Evolutionary conservation across 1,139 yeast species (phyloP).

Genomic region (Candida pseudocylindracea): DNA sequence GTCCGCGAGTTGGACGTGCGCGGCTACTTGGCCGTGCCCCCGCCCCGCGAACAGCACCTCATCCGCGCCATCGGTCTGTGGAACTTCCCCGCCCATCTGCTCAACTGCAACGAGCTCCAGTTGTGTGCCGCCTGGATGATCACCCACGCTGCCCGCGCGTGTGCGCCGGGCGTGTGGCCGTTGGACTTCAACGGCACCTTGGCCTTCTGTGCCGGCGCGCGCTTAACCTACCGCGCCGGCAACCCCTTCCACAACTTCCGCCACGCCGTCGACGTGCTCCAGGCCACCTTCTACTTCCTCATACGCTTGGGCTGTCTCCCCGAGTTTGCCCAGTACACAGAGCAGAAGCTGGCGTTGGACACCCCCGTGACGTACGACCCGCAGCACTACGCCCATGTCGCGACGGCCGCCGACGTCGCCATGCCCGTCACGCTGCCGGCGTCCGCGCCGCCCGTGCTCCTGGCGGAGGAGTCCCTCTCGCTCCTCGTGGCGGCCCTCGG

Average conservation of each 20-base stretch:
- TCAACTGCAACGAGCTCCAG: no score
- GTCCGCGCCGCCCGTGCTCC: background rate
- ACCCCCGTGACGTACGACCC: conserved; percentile 6
- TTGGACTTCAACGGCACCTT: no score
- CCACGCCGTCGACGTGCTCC: conserved; percentile 90
- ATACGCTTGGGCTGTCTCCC: conserved; percentile 25
- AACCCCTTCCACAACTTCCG: conserved; percentile 89
- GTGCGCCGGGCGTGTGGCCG: no score
- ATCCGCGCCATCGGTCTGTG: no score
- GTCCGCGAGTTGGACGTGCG: no score
- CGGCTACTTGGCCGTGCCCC: no score
- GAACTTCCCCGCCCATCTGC: no score
- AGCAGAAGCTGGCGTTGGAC: conserved; percentile 1
- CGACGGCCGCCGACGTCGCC: background rate
- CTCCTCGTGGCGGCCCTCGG: conserved; percentile 72
- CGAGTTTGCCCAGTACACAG: conserved; percentile 12
- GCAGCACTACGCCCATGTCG: background rate
- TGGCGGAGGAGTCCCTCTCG: background rate
- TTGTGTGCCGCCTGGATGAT: no score
- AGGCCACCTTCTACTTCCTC: conserved; percentile 58
- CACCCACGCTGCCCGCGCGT: no score
- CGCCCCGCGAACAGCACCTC: no score
- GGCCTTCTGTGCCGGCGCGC: no score
- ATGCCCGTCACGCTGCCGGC: background rate
- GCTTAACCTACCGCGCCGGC: conserved; percentile 42